Base-by-base conservation (phyloP, 1,139 yeast genomes). In the Candida pseudoviswanathii region DNA sequence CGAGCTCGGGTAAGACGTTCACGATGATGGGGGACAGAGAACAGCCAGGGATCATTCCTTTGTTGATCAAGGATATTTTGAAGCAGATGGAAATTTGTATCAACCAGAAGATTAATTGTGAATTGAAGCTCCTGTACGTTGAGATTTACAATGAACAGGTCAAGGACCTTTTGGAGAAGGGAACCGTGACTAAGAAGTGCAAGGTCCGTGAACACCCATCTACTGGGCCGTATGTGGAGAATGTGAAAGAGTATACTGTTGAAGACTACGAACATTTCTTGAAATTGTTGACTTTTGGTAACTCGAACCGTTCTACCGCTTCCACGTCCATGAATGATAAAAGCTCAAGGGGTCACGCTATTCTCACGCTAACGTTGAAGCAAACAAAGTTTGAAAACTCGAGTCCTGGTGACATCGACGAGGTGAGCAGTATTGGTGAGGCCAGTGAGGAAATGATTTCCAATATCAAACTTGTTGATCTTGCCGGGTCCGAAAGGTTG, bases 271-370 rank as follows among this genome's bases (percentile, higher is more conserved):
- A 63, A 0, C 84, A 82, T 29, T 82, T 85, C 39, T 53, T 68
- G 41, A 63, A 59, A 37, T 68, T 72, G 39, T 64, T 86, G 47
- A 59, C 58, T 6, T 57, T 60, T 21, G 92, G 91, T 0, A 78
- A 79, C 53, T 57, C 55, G 34, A 70, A 73, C 25, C 68, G 95
- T 40, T 78, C 86, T 1, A 85, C 89, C 0, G 95, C 92, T 0
- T 66, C 85, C 1, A 88, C 95, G 0, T 75, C 77, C 38, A 81
- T 85, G 85, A 86, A 86, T 62, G 84, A 81, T 42, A 67, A 71
- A n/a, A 84, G 91, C 43, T 84, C 89, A 2, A 70, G 94, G 55
- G 86, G 95, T 0, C 96, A 88, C 62, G 94, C 96, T 0, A 86
- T 88, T 0, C 77, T 88, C 49, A 84, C 89, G 0, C 62, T 89